Conservation (phyloP, 2,329 filamentous ascomycete species). For the Colletotrichum musicola region DNA sequence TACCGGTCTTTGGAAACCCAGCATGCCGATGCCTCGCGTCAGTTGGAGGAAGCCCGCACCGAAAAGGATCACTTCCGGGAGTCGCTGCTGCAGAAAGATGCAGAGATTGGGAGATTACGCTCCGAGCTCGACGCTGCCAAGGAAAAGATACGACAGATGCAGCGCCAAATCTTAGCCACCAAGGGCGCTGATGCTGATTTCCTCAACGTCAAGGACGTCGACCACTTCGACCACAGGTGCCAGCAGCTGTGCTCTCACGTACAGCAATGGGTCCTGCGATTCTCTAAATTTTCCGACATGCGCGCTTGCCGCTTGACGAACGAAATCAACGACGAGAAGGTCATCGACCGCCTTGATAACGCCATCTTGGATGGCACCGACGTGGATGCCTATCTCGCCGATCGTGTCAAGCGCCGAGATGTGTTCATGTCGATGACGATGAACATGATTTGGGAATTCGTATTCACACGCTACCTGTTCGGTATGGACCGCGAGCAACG, state of each 20-base stretch:
- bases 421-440: constrained; percentile 99
- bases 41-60: constrained; percentile 76
- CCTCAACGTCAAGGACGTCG: constrained; percentile 85
- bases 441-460: constrained; percentile 99
- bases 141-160: constrained; percentile 67
- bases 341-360: constrained; percentile 94
- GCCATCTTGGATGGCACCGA: constrained; percentile 94
- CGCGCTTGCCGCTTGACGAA: constrained; percentile 85
- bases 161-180: constrained; percentile 67
- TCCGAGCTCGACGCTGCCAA: constrained; percentile 82
- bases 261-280: constrained; percentile 97
- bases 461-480: constrained; percentile 98
- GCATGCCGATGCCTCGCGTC: constrained; percentile 73
- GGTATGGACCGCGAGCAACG: constrained; percentile 98
- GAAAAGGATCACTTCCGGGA: constrained; percentile 74
- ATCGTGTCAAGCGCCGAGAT: constrained; percentile 89
- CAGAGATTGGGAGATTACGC: constrained; percentile 83
- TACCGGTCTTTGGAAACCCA: constrained; percentile 76
- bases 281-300: constrained; percentile 97
- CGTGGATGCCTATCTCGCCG: constrained; percentile 87
- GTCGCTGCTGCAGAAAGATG: constrained; percentile 83
- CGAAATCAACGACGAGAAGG: constrained; percentile 91
- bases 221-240: constrained; percentile 95
- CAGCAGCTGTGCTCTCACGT: constrained; percentile 96
- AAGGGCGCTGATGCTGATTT: constrained; percentile 77